A percentile compares a stretch with the other conserved stretches of the same genome.
Evolutionary conservation across 1,139 yeast genomes (phyloP).

Genomic region (Yamadazyma sp.): DNA sequence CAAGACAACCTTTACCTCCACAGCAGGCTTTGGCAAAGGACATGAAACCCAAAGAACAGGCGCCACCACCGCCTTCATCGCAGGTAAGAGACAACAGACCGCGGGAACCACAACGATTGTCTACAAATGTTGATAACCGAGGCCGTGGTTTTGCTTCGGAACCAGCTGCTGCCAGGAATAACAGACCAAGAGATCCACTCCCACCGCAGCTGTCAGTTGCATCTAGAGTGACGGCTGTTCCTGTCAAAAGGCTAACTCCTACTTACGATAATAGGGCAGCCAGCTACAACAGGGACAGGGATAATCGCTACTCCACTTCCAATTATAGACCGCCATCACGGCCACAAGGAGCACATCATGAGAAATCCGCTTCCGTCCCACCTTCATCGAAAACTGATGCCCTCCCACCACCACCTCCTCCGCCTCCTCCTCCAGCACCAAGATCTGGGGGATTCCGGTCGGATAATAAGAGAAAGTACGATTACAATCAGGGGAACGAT

Average conservation of each 20-base stretch:
- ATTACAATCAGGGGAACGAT: constrained; percentile 19
- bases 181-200: constrained; percentile 16
- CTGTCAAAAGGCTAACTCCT: not conserved
- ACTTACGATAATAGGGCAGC: constrained; percentile 4
- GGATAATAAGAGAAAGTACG: constrained; percentile 28
- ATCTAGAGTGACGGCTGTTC: not conserved
- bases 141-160: not conserved
- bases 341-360: not conserved
- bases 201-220: constrained; percentile 17
- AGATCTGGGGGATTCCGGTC: constrained; percentile 15
- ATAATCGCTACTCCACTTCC: not conserved
- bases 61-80: not conserved
- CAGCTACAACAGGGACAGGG: not conserved
- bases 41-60: not conserved
- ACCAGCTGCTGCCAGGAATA: constrained; percentile 1
- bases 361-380: not conserved
- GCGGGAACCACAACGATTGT: no score
- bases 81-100: not conserved
- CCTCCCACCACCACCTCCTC: constrained; percentile 25
- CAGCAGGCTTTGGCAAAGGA: constrained; percentile 5
- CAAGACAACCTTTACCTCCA: constrained; percentile 11
- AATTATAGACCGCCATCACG: not conserved
- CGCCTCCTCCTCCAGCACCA: constrained; percentile 22
- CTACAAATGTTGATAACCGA: no score
- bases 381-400: constrained; percentile 1